These are phyloP conservation scores for Schwanniomyces sp. DNA, from an alignment of 805 yeast species.

Conservation along the genomic window DNA sequence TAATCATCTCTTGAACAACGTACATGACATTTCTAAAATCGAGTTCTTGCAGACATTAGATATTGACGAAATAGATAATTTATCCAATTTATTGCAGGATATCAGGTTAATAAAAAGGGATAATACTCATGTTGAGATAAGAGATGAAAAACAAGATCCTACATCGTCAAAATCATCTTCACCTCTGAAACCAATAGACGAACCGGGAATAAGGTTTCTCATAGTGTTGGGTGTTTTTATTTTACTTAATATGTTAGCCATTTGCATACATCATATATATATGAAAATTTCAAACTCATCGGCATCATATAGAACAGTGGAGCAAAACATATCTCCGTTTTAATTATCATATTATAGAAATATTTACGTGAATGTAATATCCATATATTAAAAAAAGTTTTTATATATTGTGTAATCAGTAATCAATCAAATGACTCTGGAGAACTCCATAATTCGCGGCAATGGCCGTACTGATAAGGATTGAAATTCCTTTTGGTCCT, in stretches of 20 bases:
- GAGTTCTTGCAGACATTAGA: neutral
- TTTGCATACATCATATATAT: slow-evolving; percentile 38
- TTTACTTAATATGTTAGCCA: slow-evolving; percentile 34
- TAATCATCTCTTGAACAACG: neutral
- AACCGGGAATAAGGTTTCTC: slow-evolving; percentile 30
- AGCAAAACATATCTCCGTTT: slow-evolving; percentile 36
- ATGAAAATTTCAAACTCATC: slow-evolving; percentile 25
- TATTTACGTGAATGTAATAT: too few relatives aligned
- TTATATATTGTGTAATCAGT: neutral
- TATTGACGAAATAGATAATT: neutral
- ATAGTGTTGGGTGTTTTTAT: slow-evolving; percentile 36
- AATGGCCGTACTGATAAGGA: neutral
- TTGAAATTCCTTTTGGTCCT: neutral
- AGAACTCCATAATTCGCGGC: neutral
- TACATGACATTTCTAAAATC: neutral
- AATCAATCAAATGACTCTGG: neutral
- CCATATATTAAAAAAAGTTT: neutral
- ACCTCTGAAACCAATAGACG: slow-evolving; percentile 7
- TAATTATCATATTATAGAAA: slow-evolving; percentile 7
- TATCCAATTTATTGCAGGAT: neutral
- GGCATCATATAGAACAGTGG: slow-evolving; percentile 33
- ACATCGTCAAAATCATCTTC: neutral
- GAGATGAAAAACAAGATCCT: neutral
- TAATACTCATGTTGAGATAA: neutral
- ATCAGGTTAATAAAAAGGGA: neutral